Evolutionary conservation across 129 eudicot genomes (phyloP), one percentile per base, ranked within the genome.

Genomic region (Silybum marianum): DNA sequence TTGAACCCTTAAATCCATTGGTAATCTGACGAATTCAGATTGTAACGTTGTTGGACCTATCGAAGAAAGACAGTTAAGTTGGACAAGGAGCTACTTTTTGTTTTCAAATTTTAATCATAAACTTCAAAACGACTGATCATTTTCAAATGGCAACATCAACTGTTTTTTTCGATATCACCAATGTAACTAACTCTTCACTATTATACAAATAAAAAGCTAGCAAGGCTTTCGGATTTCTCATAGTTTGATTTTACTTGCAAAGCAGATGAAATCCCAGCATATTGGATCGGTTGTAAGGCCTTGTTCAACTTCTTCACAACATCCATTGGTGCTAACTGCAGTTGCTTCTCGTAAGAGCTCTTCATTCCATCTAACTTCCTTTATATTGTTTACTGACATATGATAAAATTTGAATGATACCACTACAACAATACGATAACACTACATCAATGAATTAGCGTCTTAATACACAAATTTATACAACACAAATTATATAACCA

Each of bases 231-330:
- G 18, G 71, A 76, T 16, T 54, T 54, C 4, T 22, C 13, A 26
- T 21, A 70, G 46, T 69, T 51, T 34, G 19, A 21, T 30, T 82
- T 75, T 14, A 51, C 39, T 67, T 68, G 60, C 12, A 51, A 22
- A 38, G 16, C 28, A 25, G 11, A 82, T 83, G 86, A 71, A 77
- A 26, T 60, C 78, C 10, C 24, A 40, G 62, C 74, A 23, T 82
- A 83, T 77, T 38, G 42, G 12, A 26, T 71, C 68, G 0, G 38
- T 39, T 24, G 73, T 70, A 70, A 82, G 39, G 60, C 44, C 67
- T 38, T 34, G 48, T 5, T 63, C 71, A 28, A 68, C 34, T 74
- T 5, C 77, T 36, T 16, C 46, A 34, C 46, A 24, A 51, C 26
- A 69, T 69, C 44, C 69, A 14, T 58, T 34, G 7, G 74, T n/a